A percentile compares a stretch with the other conserved stretches of the same genome.
Evolutionary conservation across 2,329 filamentous ascomycete species (phyloP).

Genomic region (Pestalotiopsis sp.): DNA sequence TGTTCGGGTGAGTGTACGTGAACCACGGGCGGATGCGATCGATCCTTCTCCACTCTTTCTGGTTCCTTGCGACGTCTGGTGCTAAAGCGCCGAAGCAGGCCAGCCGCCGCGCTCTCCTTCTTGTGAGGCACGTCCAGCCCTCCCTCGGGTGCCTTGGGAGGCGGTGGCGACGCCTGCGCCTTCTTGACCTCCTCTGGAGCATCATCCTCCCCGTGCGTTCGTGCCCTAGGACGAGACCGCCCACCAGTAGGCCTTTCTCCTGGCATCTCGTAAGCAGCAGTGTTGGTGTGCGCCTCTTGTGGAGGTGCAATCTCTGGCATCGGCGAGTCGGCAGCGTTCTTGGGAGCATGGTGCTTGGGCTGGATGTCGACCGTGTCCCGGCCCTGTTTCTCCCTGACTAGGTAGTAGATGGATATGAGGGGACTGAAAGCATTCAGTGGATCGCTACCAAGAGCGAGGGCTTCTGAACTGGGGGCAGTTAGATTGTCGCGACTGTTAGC

Average conservation of each 20-base stretch:
- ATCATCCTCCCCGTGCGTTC: slow-evolving; percentile 95
- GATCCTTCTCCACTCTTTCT: slow-evolving; percentile 61
- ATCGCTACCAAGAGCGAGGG: slow-evolving; percentile 78
- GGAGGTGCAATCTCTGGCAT: slow-evolving; percentile 79
- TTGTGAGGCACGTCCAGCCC: slow-evolving; percentile 63
- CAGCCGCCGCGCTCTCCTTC: slow-evolving; percentile 85
- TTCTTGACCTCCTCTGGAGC: slow-evolving; percentile 72
- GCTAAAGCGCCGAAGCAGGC: slow-evolving; percentile 85
- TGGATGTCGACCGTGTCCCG: slow-evolving; percentile 58
- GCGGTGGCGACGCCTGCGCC: slow-evolving; percentile 52
- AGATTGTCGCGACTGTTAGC: slow-evolving; percentile 86
- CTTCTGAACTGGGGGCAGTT: slow-evolving; percentile 80
- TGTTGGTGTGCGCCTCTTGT: slow-evolving; percentile 86
- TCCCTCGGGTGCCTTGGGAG: slow-evolving; percentile 43
- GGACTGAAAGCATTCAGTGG: slow-evolving; percentile 93
- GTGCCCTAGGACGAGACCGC: slow-evolving; percentile 77
- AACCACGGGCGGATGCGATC: slow-evolving; percentile 70
- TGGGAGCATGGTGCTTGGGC: slow-evolving; percentile 30
- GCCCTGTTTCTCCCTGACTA: slow-evolving; percentile 93
- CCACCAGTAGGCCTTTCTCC: slow-evolving; percentile 86
- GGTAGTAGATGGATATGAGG: slow-evolving; percentile 88
- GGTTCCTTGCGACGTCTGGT: slow-evolving; percentile 75
- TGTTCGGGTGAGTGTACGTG: slow-evolving; percentile 80
- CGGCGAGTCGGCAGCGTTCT: slow-evolving; percentile 42
- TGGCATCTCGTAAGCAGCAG: slow-evolving; percentile 80